Base-by-base conservation (phyloP, 306 rosid species). In the Canavalia gladiata region DNA sequence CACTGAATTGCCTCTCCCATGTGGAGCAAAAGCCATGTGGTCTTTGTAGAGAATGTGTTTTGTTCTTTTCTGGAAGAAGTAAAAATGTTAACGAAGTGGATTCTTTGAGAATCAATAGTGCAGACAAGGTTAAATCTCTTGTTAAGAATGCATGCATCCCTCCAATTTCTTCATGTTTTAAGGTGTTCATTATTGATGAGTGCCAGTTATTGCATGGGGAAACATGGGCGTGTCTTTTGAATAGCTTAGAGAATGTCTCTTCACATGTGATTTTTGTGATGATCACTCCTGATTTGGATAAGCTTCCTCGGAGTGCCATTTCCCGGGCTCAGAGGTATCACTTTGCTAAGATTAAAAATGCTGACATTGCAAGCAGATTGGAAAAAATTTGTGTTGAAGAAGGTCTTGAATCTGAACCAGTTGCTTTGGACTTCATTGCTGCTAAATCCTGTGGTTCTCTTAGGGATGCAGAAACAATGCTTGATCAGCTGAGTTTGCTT, bases 391-490 rank as follows among this genome's bases (percentile, higher is more conserved):
- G 93, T 76, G 50, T 65, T 35, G 89, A 84, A 81, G 94, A 94
- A 81, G 88, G 92, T 57, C 84, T 92, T 71, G 91, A 92, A 9
- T 90, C 80, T 64, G 97, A 94, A 56, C 92, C 78, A 82, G 92
- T 51, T 76, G 93, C 94, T 52, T 78, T 94, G 83, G 85, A 87
- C 80, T 90, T 90, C 41, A 81, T 94, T 72, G 92, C 97, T 66
- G 62, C 93, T 73, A 94, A 91, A 74, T 92, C 96, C 0, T 86
- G 80, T 68, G 97, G 98, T 62, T 94, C 98, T 37, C 89, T 94
- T 69, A 88, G 98, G 88, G 98, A 92, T 87, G 98, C 97, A 6
- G 97, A 92, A 87, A 92, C 87, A 89, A 89, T 92, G 94, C 93
- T 94, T 78, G 97, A 94, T 86, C 98, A 94, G 75, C 87, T 94